These are phyloP conservation scores for Cutaneotrichosporon cutaneum DNA, from an alignment of 1,284 basidiomycete genomes.

Conservation along the genomic window DNA sequence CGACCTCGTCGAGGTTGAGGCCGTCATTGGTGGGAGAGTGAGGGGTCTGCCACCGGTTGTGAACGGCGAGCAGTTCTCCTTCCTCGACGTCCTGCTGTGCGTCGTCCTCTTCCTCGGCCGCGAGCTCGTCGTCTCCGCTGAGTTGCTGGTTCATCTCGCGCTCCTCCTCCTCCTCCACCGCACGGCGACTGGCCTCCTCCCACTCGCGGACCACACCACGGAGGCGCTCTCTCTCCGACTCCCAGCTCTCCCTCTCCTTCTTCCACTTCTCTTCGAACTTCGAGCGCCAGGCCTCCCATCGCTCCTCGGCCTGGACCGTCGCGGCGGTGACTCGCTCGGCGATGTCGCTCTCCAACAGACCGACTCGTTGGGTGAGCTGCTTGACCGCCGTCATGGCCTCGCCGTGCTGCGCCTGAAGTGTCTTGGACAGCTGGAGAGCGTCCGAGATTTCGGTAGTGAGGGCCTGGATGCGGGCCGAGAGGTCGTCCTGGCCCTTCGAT, in stretches of 20 bases:
- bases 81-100: slow-evolving; percentile 27
- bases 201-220: slow-evolving; percentile 74
- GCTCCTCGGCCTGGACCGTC: slow-evolving; percentile 62
- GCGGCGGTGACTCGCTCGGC: slow-evolving; percentile 56
- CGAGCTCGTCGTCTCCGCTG: slow-evolving; percentile 43
- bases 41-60: slow-evolving; percentile 17
- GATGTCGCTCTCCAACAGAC: slow-evolving; percentile 54
- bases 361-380: slow-evolving; percentile 63
- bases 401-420: slow-evolving; percentile 73
- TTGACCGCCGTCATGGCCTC: slow-evolving; percentile 76
- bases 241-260: slow-evolving; percentile 75
- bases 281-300: slow-evolving; percentile 64
- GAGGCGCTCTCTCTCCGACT: slow-evolving; percentile 72
- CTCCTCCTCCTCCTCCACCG: slow-evolving; percentile 55
- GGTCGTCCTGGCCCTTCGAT: slow-evolving; percentile 56
- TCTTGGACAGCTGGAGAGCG: slow-evolving; percentile 70
- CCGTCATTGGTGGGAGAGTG: not conserved
- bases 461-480: slow-evolving; percentile 67
- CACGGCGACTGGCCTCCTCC: slow-evolving; percentile 61
- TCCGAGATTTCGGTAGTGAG: slow-evolving; percentile 74
- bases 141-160: slow-evolving; percentile 48
- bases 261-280: slow-evolving; percentile 73
- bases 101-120: slow-evolving; percentile 33
- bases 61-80: slow-evolving; percentile 17
- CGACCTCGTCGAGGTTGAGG: slow-evolving; percentile 7